Base-by-base conservation (phyloP, 192 early-diverging fungal species). In the Endogone sp. region DNA sequence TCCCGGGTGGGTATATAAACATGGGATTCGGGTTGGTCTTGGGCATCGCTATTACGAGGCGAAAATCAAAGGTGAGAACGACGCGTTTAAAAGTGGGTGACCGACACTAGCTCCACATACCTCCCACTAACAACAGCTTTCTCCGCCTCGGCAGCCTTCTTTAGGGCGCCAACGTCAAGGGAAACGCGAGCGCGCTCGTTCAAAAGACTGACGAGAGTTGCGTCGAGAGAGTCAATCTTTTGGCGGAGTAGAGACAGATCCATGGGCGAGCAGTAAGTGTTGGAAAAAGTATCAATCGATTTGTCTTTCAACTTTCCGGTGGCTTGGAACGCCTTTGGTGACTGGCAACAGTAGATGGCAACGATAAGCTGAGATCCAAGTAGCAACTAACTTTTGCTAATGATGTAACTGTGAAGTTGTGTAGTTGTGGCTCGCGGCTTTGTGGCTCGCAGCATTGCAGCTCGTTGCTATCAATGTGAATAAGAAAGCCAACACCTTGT, bases 101-200 rank as follows among this genome's bases (percentile, higher is more conserved):
- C 55, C 55, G n/a, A 56, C 55, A 26, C 44, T 37, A 21, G 16
- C 9, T 65, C 3, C 49, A 65, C 64, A 9, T 65, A 23, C 37
- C 44, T 9, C 13, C 2, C 64, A 44, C 32, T 65, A 20, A 25
- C 3, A 3, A 16, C 3, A 0, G 37, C n/a, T n/a, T n/a, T n/a
- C n/a, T n/a, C n/a, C n/a, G n/a, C 20, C 3, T 65, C 81, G 22
- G 64, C 31, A 66, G 82, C 72, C 11, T 81, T 80, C 67, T 92
- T 92, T 55, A 87, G 88, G 6, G 88, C 81, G 4, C 91, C 93
- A 69, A 95, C 90, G 73, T 91, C 90, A 60, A 93, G 81, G 20
- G 91, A 91, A 23, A 93, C 75, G 22, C 84, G 81, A 11, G 94
- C 92, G 27, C 94, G 89, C 74, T 94, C 89, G 80, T 94, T 95